phyloP scores from a whole-genome alignment of 176 grass and related monocot species.

The Aegilops tauschii region DNA sequence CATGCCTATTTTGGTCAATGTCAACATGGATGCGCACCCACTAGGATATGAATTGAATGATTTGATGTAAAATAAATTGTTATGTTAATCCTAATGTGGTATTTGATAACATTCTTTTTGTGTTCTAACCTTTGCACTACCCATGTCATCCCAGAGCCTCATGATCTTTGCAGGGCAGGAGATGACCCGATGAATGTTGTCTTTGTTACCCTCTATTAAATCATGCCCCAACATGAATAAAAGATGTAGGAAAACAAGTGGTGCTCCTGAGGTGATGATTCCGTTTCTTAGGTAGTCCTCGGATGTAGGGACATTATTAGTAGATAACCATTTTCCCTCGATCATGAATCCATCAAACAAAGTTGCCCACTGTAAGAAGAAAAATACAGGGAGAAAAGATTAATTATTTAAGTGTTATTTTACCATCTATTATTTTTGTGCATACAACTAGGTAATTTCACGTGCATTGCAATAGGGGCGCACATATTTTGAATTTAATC shows the following conservation, averaged over 20 bases:
- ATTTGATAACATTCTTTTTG: no score
- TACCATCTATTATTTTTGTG: background rate
- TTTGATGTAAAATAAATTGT: no score
- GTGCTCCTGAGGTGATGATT: constrained; percentile 38
- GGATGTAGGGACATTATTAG: background rate
- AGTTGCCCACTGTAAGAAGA: constrained; percentile 44
- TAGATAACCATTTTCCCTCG: background rate
- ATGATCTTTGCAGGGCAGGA: constrained; percentile 56
- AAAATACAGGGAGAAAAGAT: background rate
- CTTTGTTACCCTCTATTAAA: background rate
- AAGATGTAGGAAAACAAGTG: background rate
- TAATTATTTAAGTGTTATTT: background rate
- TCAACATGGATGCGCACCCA: no score
- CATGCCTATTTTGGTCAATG: background rate
- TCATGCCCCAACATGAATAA: constrained; percentile 46
- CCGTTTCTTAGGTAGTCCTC: constrained; percentile 64
- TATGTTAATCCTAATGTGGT: no score
- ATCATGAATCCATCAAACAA: constrained; percentile 67
- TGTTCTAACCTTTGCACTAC: constrained; percentile 39
- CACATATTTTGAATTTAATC: no score
- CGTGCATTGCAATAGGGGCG: no score
- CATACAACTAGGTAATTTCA: no score
- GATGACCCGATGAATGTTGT: background rate
- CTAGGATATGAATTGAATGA: no score
- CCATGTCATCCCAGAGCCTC: constrained; percentile 68